Evolutionary conservation across 441 rosid genomes (phyloP).

Genomic region (Erodium texanum): DNA sequence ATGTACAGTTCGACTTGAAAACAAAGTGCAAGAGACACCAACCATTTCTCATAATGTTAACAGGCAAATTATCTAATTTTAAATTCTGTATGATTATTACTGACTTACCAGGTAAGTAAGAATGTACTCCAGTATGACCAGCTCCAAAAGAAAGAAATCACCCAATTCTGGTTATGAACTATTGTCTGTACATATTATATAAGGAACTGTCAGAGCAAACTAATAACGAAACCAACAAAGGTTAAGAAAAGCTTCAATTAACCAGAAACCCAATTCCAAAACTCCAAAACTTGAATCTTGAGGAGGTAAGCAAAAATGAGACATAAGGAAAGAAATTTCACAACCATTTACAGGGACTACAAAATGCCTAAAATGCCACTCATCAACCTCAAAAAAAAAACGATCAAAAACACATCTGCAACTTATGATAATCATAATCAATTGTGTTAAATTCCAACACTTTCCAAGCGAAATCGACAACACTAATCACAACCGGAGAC

Average conservation of each 20-base stretch:
- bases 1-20: background rate
- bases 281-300: background rate
- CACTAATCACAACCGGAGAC: background rate
- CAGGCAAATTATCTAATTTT: background rate
- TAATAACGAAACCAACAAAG: background rate
- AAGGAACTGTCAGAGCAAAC: background rate
- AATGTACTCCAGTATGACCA: slow-evolving; percentile 99
- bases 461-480: background rate
- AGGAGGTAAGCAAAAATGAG: background rate
- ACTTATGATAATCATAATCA: background rate
- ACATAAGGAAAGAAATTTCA: background rate
- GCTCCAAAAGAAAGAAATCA: slow-evolving; percentile 89
- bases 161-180: slow-evolving; percentile 48
- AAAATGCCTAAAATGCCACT: background rate
- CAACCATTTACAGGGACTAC: background rate
- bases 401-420: background rate
- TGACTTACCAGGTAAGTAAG: slow-evolving; percentile 84
- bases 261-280: background rate
- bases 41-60: background rate
- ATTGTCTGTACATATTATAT: slow-evolving; percentile 39
- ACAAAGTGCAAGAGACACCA: background rate
- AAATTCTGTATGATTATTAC: slow-evolving; percentile 7
- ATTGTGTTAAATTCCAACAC: background rate
- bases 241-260: background rate
- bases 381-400: background rate